phyloP scores from a whole-genome alignment of 2,329 filamentous ascomycete species.

The Phialemonium atrogriseum region DNA sequence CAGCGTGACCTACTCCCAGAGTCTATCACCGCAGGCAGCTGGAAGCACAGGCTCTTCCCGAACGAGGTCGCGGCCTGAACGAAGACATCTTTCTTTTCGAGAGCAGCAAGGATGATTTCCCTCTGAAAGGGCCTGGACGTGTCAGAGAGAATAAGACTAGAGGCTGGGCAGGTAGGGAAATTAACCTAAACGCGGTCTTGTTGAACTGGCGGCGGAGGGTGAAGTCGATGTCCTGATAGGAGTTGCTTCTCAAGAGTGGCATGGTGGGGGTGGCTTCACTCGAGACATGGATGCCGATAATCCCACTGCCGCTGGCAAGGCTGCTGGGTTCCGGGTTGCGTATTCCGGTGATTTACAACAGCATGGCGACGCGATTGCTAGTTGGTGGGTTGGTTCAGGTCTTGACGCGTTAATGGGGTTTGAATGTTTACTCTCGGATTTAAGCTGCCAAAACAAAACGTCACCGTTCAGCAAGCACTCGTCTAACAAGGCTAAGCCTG shows the following conservation, averaged over 20 bases:
- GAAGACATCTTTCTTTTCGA: constrained; percentile 84
- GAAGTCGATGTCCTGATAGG: constrained; percentile 61
- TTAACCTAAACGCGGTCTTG: constrained; percentile 59
- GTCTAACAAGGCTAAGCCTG: too few relatives aligned
- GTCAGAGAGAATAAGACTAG: neutral
- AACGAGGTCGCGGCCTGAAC: constrained; percentile 87
- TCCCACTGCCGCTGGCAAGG: too few relatives aligned
- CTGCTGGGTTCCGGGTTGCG: too few relatives aligned
- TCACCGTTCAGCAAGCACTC: too few relatives aligned
- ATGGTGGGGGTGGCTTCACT: too few relatives aligned
- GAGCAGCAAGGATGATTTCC: constrained; percentile 75
- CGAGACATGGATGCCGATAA: too few relatives aligned
- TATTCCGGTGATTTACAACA: neutral
- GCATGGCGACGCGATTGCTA: too few relatives aligned
- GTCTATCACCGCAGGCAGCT: constrained; percentile 81
- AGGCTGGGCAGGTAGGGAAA: neutral
- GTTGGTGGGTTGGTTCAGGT: too few relatives aligned
- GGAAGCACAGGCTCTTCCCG: constrained; percentile 89
- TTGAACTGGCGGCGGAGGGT: constrained; percentile 66
- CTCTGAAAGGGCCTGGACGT: constrained; percentile 64
- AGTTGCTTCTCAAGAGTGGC: constrained; percentile 37
- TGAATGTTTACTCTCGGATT: too few relatives aligned
- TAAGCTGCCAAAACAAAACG: too few relatives aligned
- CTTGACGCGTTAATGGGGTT: too few relatives aligned
- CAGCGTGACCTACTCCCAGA: constrained; percentile 59